Conservation (phyloP, 1,284 basidiomycete species). For the Ceratobasidium theobromae region DNA sequence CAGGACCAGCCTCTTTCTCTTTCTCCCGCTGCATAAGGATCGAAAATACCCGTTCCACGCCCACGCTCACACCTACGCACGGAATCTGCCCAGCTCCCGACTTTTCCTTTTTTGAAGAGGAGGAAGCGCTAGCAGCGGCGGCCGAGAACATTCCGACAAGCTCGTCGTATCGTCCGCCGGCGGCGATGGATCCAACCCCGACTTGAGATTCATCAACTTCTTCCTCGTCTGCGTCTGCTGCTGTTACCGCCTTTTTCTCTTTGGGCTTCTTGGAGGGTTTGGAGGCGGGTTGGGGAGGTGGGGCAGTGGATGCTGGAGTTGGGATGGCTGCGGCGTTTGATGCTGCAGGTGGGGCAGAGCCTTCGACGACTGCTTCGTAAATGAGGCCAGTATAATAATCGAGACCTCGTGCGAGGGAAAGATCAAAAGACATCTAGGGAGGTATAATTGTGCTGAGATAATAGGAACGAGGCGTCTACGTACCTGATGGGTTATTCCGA, state of each 20-base stretch:
- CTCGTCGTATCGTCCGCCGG: conserved; percentile 94
- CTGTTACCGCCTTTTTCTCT: conserved; percentile 46
- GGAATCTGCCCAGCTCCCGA: conserved; percentile 60
- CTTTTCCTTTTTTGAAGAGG: conserved; percentile 59
- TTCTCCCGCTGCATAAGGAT: conserved; percentile 86
- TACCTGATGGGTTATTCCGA: conserved; percentile 44
- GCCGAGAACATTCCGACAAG: conserved; percentile 94
- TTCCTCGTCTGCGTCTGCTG: conserved; percentile 71
- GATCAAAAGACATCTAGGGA: conserved; percentile 86
- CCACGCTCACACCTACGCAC: conserved; percentile 93
- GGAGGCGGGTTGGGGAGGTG: conserved; percentile 45
- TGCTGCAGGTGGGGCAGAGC: conserved; percentile 83
- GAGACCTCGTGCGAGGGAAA: conserved; percentile 92
- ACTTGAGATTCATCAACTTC: conserved; percentile 92
- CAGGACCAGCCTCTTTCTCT: conserved; percentile 59
- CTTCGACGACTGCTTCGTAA: conserved; percentile 94
- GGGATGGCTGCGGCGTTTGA: conserved; percentile 54
- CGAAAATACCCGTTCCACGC: conserved; percentile 94
- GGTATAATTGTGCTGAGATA: not conserved
- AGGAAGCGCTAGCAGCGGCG: conserved; percentile 55
- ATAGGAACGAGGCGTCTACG: not conserved
- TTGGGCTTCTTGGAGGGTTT: conserved; percentile 52
- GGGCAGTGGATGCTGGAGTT: conserved; percentile 48
- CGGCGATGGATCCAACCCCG: conserved; percentile 97
- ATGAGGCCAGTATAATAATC: conserved; percentile 99